These are phyloP conservation scores for Phytophthora europaea DNA, from an alignment of 352 stramenopile genomes.

Conservation along the genomic window DNA sequence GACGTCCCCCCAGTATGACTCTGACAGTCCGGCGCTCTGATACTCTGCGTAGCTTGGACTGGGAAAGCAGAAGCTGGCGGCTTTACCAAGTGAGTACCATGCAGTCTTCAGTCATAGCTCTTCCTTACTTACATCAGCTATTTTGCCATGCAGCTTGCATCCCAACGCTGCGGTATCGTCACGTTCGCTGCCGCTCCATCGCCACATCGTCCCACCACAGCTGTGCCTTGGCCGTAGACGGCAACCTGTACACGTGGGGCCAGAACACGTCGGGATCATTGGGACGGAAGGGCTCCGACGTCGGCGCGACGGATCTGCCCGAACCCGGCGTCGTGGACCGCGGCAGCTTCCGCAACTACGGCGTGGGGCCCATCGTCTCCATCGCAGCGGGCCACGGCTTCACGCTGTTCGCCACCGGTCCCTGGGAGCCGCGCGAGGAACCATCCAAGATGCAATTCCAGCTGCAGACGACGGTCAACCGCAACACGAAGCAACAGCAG, in stretches of 20 bases:
- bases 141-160: constrained; percentile 52
- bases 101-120: background rate
- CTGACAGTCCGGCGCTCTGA: background rate
- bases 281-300: constrained; percentile 41
- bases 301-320: constrained; percentile 38
- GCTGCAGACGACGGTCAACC: constrained; percentile 62
- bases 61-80: constrained; percentile 72
- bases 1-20: background rate
- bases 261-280: constrained; percentile 68
- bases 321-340: constrained; percentile 65
- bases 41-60: constrained; percentile 57
- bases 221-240: constrained; percentile 61
- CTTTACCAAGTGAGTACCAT: constrained; percentile 64
- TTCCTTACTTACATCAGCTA: background rate
- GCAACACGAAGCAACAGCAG: constrained; percentile 18
- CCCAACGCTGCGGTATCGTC: constrained; percentile 59
- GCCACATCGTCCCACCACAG: constrained; percentile 68
- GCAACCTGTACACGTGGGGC: constrained; percentile 80
- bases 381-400: constrained; percentile 67
- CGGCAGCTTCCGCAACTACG: constrained; percentile 42
- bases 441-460: constrained; percentile 44
- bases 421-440: constrained; percentile 53
- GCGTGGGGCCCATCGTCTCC: constrained; percentile 60
- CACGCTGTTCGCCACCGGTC: constrained; percentile 65
- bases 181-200: constrained; percentile 58